Evolutionary conservation across 805 yeast species (phyloP), one percentile per base, ranked within the genome.

Genomic region (Starmerella sp.): DNA sequence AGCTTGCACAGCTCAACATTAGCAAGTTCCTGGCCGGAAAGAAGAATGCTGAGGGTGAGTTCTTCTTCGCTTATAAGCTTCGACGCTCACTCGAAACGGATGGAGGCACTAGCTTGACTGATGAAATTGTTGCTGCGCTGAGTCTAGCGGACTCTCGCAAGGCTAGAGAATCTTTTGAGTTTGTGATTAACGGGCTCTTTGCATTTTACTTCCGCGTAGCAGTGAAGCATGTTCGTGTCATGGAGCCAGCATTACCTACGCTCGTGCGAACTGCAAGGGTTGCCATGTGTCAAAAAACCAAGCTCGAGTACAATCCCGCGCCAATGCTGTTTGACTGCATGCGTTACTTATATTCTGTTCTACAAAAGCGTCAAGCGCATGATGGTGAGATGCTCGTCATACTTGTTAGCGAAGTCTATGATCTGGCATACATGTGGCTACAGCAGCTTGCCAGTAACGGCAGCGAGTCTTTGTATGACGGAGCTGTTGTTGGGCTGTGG

Each of bases 51-150:
- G 51, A 36, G n/a, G 51, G 51, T 3, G 43, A 48, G 35, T 48
- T 53, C 47, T 62, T 53, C 51, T 51, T 62, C n/a, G 52, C 57
- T 14, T 56, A 57, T 42, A 56, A 55, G 28, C 52, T 53, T 5
- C 53, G 53, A 0, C 22, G 46, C 3, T 51, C 60, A 2, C 41
- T 62, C 10, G 53, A 50, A 17, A 28, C 15, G 2, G 53, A 51
- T 15, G 43, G 38, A 8, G 57, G 52, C 7, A n/a, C 32, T 8
- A n/a, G 48, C 9, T 52, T 61, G 32, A 29, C 31, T 1, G 28
- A 17, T 5, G 60, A 61, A n/a, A 30, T 59, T n/a, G 31, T 54
- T 22, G 53, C 38, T 1, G 52, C 57, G n/a, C 30, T 61, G 28
- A 42, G 35, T 22, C 34, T 53, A 10, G 15, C 17, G 1, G 57